A percentile compares a stretch with the other conserved stretches of the same genome.
Conservation (phyloP, 305 asterid genomes). For the Fraxinus floribunda region DNA sequence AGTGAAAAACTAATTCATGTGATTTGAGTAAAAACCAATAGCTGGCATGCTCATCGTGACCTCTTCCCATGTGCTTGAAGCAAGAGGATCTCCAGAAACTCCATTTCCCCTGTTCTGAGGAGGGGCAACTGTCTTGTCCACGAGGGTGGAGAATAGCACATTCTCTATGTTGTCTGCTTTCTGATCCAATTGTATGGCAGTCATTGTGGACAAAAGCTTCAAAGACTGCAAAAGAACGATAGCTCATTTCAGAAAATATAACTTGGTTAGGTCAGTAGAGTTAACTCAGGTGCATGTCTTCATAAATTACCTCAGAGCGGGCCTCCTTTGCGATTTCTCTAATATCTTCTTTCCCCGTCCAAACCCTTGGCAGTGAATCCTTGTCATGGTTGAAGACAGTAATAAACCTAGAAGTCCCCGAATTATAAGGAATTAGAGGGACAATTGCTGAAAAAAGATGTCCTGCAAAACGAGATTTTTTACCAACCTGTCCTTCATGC, state of each 20-base stretch:
- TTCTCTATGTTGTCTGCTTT: slow-evolving; percentile 41
- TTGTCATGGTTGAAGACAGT: slow-evolving; percentile 60
- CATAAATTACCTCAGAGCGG: slow-evolving; percentile 47
- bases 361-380: slow-evolving; percentile 63
- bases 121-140: slow-evolving; percentile 32
- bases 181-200: slow-evolving; percentile 51
- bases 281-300: not conserved
- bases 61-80: slow-evolving; percentile 68
- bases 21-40: not conserved
- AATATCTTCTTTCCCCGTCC: slow-evolving; percentile 83
- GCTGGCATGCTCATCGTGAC: slow-evolving; percentile 25
- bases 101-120: slow-evolving; percentile 22
- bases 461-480: slow-evolving; percentile 1
- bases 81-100: slow-evolving; percentile 52
- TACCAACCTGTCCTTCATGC: slow-evolving; percentile 62
- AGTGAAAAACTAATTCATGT: slow-evolving; percentile 21
- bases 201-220: slow-evolving; percentile 52
- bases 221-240: slow-evolving; percentile 40
- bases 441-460: not conserved
- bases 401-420: slow-evolving; percentile 42
- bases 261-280: not conserved
- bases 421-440: slow-evolving; percentile 14
- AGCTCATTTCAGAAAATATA: slow-evolving; percentile 2
- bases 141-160: slow-evolving; percentile 39
- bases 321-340: slow-evolving; percentile 56